A percentile compares a stretch with the other conserved stretches of the same genome.
Conservation (phyloP, 2,329 filamentous ascomycete genomes). For the Graphiopsis chlorocephala region DNA sequence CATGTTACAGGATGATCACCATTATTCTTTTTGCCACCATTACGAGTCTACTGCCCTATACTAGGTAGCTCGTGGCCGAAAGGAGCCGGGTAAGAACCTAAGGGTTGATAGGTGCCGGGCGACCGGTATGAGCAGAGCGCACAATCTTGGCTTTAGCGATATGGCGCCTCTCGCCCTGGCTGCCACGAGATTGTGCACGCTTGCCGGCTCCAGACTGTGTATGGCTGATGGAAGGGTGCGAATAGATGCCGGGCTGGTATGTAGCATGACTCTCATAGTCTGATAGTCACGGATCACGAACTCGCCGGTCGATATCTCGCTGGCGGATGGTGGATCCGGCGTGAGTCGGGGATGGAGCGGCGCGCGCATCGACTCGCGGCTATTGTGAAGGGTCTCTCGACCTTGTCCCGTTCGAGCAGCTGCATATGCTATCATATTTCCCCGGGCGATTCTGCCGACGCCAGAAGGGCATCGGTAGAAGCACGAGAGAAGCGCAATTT, state of each 20-base stretch:
- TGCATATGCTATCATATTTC: background rate
- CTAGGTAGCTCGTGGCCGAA: background rate
- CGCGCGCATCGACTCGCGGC: slow-evolving; percentile 12
- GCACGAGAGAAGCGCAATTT: slow-evolving; percentile 12
- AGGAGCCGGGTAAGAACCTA: slow-evolving; percentile 2
- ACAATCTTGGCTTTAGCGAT: slow-evolving; percentile 11
- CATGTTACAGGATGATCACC: background rate
- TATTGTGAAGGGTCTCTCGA: background rate
- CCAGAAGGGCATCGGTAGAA: slow-evolving; percentile 7
- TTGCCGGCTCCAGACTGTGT: slow-evolving; percentile 1
- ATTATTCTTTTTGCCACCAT: background rate
- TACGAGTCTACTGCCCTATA: slow-evolving; percentile 4
- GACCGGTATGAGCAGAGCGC: slow-evolving; percentile 8
- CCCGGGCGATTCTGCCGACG: slow-evolving; percentile 14
- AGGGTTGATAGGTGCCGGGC: slow-evolving; percentile 8
- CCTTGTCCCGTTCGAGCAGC: background rate
- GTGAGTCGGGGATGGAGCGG: slow-evolving; percentile 13
- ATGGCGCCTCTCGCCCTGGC: background rate
- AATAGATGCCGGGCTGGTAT: slow-evolving; percentile 2
- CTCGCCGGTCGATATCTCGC: slow-evolving; percentile 1
- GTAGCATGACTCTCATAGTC: background rate
- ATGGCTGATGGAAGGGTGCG: background rate
- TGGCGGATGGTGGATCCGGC: background rate
- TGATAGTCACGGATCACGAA: background rate
- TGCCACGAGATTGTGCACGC: background rate